Conservation (phyloP, 2,329 filamentous ascomycete genomes). For the Fusarium sambucinum region DNA sequence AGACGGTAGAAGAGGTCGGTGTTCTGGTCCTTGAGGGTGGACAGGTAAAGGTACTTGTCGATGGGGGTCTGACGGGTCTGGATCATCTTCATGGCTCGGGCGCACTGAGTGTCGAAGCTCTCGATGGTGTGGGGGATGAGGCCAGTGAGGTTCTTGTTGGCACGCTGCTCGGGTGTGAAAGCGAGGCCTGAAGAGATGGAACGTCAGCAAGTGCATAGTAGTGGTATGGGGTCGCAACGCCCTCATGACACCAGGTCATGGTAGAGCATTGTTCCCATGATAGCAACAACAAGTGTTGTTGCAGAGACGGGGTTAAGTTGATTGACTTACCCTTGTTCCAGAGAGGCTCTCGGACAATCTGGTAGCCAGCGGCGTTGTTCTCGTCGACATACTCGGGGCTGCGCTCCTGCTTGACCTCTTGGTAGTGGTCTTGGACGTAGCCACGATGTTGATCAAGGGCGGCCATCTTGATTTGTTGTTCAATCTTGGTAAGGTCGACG, state of each 20-base stretch:
- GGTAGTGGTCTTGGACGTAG: slow-evolving; percentile 68
- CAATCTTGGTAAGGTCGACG: slow-evolving; percentile 68
- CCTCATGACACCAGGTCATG: slow-evolving; percentile 9
- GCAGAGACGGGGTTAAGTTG: neutral
- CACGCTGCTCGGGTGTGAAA: slow-evolving; percentile 73
- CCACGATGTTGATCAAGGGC: slow-evolving; percentile 71
- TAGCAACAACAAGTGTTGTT: slow-evolving; percentile 32
- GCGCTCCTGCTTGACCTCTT: slow-evolving; percentile 66
- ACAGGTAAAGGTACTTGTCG: slow-evolving; percentile 88
- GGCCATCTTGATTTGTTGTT: slow-evolving; percentile 71
- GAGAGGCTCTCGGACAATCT: slow-evolving; percentile 70
- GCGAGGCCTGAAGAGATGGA: slow-evolving; percentile 64
- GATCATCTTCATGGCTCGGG: slow-evolving; percentile 80
- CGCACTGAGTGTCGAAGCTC: slow-evolving; percentile 69
- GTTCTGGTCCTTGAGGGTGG: slow-evolving; percentile 79
- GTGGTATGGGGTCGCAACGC: neutral
- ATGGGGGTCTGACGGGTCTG: slow-evolving; percentile 75
- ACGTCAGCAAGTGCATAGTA: slow-evolving; percentile 27
- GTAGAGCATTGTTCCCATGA: slow-evolving; percentile 21
- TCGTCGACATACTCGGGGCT: slow-evolving; percentile 67
- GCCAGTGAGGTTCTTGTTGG: slow-evolving; percentile 73
- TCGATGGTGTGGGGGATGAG: slow-evolving; percentile 74
- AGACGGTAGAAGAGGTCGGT: slow-evolving; percentile 86
- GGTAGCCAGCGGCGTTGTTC: slow-evolving; percentile 68
- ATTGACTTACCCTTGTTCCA: slow-evolving; percentile 72